Conservation (phyloP, 495 filamentous ascomycete species). For the Pyrenopolyporus hunteri region DNA sequence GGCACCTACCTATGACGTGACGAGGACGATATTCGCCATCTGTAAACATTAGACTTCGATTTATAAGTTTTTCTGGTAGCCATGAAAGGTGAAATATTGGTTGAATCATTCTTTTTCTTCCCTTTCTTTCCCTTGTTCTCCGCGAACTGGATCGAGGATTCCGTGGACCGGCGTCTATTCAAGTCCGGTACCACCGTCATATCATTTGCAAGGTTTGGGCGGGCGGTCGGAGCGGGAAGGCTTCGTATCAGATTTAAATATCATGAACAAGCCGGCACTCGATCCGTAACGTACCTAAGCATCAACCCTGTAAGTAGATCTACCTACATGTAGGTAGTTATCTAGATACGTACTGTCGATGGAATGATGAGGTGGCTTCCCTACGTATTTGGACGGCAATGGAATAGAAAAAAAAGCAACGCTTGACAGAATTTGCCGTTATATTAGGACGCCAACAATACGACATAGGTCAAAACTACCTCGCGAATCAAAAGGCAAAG, state of each 20-base stretch:
- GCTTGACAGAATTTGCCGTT: neutral
- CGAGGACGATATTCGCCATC: too few species aligned
- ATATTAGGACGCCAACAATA: neutral
- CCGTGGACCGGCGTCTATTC: neutral
- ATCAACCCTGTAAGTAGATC: neutral
- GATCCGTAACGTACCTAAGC: neutral
- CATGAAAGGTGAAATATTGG: too few species aligned
- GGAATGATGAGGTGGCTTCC: too few species aligned
- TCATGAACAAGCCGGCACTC: constrained; percentile 6
- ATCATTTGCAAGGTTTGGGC: constrained; percentile 5
- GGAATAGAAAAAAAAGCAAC: neutral
- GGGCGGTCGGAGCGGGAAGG: too few species aligned
- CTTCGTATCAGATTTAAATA: neutral
- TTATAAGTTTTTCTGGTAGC: too few species aligned
- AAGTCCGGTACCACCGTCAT: constrained; percentile 1
- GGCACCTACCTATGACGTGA: too few species aligned
- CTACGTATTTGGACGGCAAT: neutral
- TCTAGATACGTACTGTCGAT: too few species aligned
- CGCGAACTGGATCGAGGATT: too few species aligned
- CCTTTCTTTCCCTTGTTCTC: too few species aligned
- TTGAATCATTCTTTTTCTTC: too few species aligned
- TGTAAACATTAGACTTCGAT: too few species aligned
- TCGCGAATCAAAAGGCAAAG: neutral
- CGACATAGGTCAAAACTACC: neutral
- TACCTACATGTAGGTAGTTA: neutral